phyloP scores from a whole-genome alignment of 805 yeast species.

The Pichia nanzhaoensis region DNA sequence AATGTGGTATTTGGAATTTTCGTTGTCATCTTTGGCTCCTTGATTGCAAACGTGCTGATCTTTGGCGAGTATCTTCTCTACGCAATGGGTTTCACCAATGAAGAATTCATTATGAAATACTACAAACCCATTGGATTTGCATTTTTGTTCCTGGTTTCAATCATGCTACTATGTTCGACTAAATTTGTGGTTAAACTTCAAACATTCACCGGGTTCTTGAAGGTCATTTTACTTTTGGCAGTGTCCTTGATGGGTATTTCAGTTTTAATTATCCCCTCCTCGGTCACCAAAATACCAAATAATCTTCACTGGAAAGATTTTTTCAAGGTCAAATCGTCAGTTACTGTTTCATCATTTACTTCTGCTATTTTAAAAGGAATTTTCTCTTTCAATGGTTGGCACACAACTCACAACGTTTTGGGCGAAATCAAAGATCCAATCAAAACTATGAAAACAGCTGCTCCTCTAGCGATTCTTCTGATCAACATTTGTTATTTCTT shows the following conservation, averaged over 20 bases:
- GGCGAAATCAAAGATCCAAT: constrained; percentile 49
- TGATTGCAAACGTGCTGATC: constrained; percentile 44
- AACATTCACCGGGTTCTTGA: constrained; percentile 56
- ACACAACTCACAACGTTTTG: constrained; percentile 45
- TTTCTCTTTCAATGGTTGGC: constrained; percentile 52
- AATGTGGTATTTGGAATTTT: constrained; percentile 42
- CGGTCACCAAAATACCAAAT: constrained; percentile 37
- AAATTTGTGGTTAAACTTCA: constrained; percentile 55
- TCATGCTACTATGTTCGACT: constrained; percentile 53
- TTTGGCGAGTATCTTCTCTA: constrained; percentile 48
- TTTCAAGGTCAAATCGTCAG: constrained; percentile 24
- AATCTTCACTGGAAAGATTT: constrained; percentile 31
- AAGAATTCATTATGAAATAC: constrained; percentile 19
- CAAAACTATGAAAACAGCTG: constrained; percentile 45
- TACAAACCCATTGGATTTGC: constrained; percentile 37
- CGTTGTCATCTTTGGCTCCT: constrained; percentile 45
- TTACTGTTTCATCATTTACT: constrained; percentile 38
- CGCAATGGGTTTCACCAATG: constrained; percentile 37
- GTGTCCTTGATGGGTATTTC: constrained; percentile 56
- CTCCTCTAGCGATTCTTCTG: constrained; percentile 40
- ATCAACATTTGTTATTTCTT: constrained; percentile 40
- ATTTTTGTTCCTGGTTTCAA: constrained; percentile 31
- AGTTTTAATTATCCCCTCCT: constrained; percentile 44
- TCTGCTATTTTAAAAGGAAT: constrained; percentile 46
- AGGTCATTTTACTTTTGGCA: constrained; percentile 45